Evolutionary conservation across 176 grass and related monocot species (phyloP).

Genomic region (Aegilops longissima): DNA sequence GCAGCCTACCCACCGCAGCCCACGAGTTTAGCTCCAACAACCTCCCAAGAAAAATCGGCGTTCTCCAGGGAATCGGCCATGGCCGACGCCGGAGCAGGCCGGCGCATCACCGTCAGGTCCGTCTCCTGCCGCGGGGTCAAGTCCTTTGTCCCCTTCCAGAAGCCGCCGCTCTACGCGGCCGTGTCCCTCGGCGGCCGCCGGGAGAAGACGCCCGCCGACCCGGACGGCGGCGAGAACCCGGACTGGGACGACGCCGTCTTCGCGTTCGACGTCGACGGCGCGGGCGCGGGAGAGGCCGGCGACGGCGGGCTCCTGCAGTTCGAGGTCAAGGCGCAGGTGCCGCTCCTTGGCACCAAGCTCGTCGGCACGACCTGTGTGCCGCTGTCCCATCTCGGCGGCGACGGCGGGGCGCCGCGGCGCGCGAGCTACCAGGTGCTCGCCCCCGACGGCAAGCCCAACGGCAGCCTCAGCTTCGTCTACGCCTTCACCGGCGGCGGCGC

Average conservation of each 20-base stretch:
- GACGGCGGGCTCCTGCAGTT: slow-evolving; percentile 35
- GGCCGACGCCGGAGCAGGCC: neutral
- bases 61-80: slow-evolving; percentile 17
- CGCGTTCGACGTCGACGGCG: slow-evolving; percentile 39
- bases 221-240: slow-evolving; percentile 51
- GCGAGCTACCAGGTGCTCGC: slow-evolving; percentile 56
- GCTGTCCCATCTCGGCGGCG: slow-evolving; percentile 29
- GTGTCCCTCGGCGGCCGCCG: slow-evolving; percentile 56
- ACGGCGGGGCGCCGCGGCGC: neutral
- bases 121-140: slow-evolving; percentile 56
- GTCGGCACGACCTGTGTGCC: slow-evolving; percentile 55
- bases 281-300: neutral
- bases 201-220: slow-evolving; percentile 44
- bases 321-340: slow-evolving; percentile 55
- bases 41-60: neutral
- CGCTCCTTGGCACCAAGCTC: slow-evolving; percentile 47
- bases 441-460: slow-evolving; percentile 61
- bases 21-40: neutral
- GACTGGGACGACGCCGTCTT: slow-evolving; percentile 55
- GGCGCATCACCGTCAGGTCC: slow-evolving; percentile 44
- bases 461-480: slow-evolving; percentile 51
- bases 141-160: slow-evolving; percentile 56
- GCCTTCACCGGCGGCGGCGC: slow-evolving; percentile 5
- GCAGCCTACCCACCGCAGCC: neutral
- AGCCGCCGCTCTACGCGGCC: slow-evolving; percentile 50